Percentiles rank a stretch among this genome's conserved stretches.
Conservation (phyloP, 257 asterid genomes). For the Rauvolfia tetraphylla region DNA sequence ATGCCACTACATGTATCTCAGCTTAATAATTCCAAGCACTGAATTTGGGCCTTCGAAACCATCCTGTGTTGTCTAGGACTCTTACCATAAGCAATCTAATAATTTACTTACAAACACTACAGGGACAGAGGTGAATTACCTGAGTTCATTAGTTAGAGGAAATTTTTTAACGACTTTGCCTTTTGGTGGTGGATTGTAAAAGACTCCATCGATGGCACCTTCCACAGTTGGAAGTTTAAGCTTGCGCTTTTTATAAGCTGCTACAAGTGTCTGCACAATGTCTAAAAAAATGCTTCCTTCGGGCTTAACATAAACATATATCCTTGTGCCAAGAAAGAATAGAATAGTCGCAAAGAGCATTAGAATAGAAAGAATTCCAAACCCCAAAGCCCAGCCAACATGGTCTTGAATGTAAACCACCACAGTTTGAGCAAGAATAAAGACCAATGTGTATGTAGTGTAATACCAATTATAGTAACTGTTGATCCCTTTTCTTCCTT, state of each 20-base stretch:
- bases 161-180: slow-evolving; percentile 39
- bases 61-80: too few relatives aligned
- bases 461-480: slow-evolving; percentile 93
- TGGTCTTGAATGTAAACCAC: slow-evolving; percentile 70
- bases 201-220: slow-evolving; percentile 13
- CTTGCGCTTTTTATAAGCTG: slow-evolving; percentile 53
- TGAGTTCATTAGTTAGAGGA: slow-evolving; percentile 41
- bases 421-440: slow-evolving; percentile 54
- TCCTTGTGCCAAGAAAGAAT: slow-evolving; percentile 50
- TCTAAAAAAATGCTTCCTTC: slow-evolving; percentile 69
- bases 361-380: slow-evolving; percentile 53
- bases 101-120: too few relatives aligned
- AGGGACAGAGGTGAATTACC: too few relatives aligned
- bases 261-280: slow-evolving; percentile 45
- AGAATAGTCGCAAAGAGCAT: slow-evolving; percentile 48
- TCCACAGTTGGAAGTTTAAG: slow-evolving; percentile 25
- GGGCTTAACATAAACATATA: slow-evolving; percentile 62
- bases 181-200: slow-evolving; percentile 48
- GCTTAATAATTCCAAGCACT: too few relatives aligned
- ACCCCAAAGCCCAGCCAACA: slow-evolving; percentile 63
- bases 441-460: slow-evolving; percentile 55
- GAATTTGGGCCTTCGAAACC: too few relatives aligned
- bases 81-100: too few relatives aligned
- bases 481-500: slow-evolving; percentile 65
- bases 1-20: too few relatives aligned